Percentiles rank a stretch among this genome's conserved stretches.
phyloP scores from a whole-genome alignment of 768 basidiomycete species.

The Trichaptum fuscoviolaceum region DNA sequence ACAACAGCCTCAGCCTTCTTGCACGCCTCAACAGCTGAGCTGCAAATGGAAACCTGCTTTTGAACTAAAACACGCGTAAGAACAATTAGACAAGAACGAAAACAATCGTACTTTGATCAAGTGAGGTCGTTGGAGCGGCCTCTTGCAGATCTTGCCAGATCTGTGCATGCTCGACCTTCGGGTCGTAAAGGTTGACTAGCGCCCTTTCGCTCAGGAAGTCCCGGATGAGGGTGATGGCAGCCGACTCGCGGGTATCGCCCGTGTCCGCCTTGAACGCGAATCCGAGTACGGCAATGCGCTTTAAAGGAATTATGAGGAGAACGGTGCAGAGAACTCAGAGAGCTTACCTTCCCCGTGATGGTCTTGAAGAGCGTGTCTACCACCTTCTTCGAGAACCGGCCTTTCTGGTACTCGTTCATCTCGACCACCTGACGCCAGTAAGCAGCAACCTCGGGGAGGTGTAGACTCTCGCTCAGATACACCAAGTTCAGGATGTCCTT shows the following conservation, averaged over 20 bases:
- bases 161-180: conserved; percentile 78
- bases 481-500: conserved; percentile 99
- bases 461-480: conserved; percentile 90
- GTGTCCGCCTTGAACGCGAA: conserved; percentile 99
- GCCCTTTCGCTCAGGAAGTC: conserved; percentile 93
- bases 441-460: conserved; percentile 93
- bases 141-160: conserved; percentile 81
- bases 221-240: conserved; percentile 89
- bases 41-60: conserved; percentile 77
- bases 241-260: conserved; percentile 97
- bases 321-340: neutral
- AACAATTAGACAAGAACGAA: conserved; percentile 4
- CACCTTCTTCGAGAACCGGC: conserved; percentile 90
- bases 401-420: conserved; percentile 99
- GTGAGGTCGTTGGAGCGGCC: conserved; percentile 56
- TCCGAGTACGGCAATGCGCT: conserved; percentile 93
- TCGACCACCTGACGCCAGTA: conserved; percentile 98
- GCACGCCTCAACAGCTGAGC: conserved; percentile 83
- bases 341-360: conserved; percentile 84
- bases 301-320: conserved; percentile 12
- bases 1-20: conserved; percentile 88
- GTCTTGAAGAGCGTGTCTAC: conserved; percentile 99
- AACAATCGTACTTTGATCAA: conserved; percentile 67
- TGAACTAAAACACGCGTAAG: conserved; percentile 59
- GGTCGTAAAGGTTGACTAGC: conserved; percentile 84